Base-by-base conservation (phyloP, 2,329 filamentous ascomycete genomes). In the Cladosporium sp. region DNA sequence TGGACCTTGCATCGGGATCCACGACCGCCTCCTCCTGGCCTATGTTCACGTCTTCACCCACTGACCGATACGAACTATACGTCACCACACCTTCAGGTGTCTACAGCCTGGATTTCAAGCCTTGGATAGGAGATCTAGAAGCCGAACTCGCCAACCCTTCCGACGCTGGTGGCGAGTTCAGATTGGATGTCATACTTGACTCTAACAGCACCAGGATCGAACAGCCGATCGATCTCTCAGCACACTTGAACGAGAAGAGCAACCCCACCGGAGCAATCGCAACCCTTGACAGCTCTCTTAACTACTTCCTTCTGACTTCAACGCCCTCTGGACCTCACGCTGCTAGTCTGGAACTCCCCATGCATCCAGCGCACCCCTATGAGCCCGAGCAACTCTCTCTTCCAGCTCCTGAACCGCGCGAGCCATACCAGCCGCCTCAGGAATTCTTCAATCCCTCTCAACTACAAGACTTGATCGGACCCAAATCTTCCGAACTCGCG, bases 341-440 rank as follows among this genome's bases (percentile, higher is more conserved):
- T 25, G 77, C 72, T 3, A 65, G 70, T 46, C 72, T 79, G 41
- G 78, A 83, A 56, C 67, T 73, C 7, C 72, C 76, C n/a, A 11
- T 30, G 7, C 68, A 68, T 51, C 49, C 63, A 7, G 49, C 59
- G 5, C 52, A 16, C 15, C 48, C 39, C 12, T 49, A 53, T 30
- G 53, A 51, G 16, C 53, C 51, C 55, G 49, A 48, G 22, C 55
- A 53, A n/a, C 43, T 56, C 2, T 49, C 56, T 15, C 53, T 57
- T 22, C 57, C 75, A 75, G 12, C 64, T 78, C 48, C 72, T 77
- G 79, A 82, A 59, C 79, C 80, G n/a, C 80, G 86, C 35, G 83
- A 81, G 36, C 54, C 16, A 57, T 60, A 50, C 55, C 53, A 33
- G 59, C 80, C 4, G 71, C 73, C 19, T 65, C 88, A 7, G 78